Base-by-base conservation (phyloP, 1,284 basidiomycete genomes). In the Cystobasidiaceae sp. region DNA sequence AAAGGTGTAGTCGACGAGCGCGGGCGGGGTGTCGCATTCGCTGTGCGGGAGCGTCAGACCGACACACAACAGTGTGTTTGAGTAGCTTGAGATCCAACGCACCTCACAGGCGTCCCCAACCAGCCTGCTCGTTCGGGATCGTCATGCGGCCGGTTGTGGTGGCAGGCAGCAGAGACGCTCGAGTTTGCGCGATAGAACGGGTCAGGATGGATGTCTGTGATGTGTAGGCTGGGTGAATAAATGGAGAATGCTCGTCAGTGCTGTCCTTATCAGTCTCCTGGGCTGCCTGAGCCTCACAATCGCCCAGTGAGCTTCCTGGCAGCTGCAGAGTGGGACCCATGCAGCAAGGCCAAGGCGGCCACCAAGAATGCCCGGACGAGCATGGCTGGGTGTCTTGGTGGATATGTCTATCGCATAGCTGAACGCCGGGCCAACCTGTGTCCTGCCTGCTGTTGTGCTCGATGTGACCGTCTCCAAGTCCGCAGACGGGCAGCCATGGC, bases 141-240 rank as follows among this genome's bases (percentile, higher is more conserved):
- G 45, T 71, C 67, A 43, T 71, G 63, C 23, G 72, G 71, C 54
- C 73, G 72, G 49, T 71, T 68, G 46, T 72, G 70, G 39, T 89
- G 87, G 70, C 87, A 89, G 5, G 83, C 80, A 13, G 80, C 83
- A 33, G 79, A 79, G 68, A 81, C 41, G 82, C 77, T 54, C 80
- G 62, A 19, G 33, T 46, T 80, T 34, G 74, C 71, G 19, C 72
- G 72, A 73, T 87, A 88, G 75, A 82, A 78, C 28, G 83, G 81
- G 77, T 90, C 89, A 27, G 88, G 87, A 74, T 91, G 89, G 68
- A 90, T 83, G 76, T 91, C 89, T 43, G 88, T 89, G 70, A 90
- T 84, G 71, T 84, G 83, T 21, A 90, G 76, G 76, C 61, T 64
- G 41, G n/a, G 13, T 3, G 43, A 13, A n/a, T 1, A 90, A 3